Conservation (phyloP, 768 basidiomycete genomes). For the Psilocybe tampanensis region DNA sequence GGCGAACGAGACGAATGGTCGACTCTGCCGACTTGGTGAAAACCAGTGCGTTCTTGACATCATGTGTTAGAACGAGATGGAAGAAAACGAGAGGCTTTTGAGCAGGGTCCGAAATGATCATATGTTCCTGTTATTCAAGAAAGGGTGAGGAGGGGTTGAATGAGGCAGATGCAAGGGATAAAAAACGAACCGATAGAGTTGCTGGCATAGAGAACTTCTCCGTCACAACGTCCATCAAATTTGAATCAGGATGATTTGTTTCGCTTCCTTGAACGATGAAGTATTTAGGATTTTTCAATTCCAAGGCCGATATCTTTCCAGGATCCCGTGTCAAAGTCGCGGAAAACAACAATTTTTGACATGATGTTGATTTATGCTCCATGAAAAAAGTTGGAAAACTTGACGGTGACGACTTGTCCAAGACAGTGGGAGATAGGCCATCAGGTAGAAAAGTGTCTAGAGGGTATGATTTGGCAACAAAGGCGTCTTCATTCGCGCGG, state of each 20-base stretch:
- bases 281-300: conserved; percentile 81
- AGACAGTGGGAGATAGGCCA: conserved; percentile 52
- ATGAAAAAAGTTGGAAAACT: conserved; percentile 50
- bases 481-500: background rate
- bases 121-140: conserved; percentile 67
- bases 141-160: no score
- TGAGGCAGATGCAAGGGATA: no score
- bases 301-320: conserved; percentile 84
- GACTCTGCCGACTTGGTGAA: conserved; percentile 99
- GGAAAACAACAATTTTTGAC: conserved; percentile 95
- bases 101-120: conserved; percentile 76
- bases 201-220: conserved; percentile 84
- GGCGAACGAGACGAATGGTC: conserved; percentile 74
- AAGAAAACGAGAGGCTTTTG: conserved; percentile 91
- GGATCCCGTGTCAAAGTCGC: conserved; percentile 96
- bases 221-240: conserved; percentile 57
- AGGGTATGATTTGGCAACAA: conserved; percentile 16
- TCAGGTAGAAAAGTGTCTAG: conserved; percentile 15
- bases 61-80: conserved; percentile 70
- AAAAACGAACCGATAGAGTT: conserved; percentile 62
- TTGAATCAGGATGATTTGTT: conserved; percentile 32
- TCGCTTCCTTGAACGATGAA: conserved; percentile 74
- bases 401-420: conserved; percentile 42
- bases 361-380: conserved; percentile 64
- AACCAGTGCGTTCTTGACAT: conserved; percentile 74